Percentiles rank a stretch among this genome's conserved stretches.
phyloP scores from a whole-genome alignment of 2,329 filamentous ascomycete genomes.

The Stachybotrys chlorohalonatus region DNA sequence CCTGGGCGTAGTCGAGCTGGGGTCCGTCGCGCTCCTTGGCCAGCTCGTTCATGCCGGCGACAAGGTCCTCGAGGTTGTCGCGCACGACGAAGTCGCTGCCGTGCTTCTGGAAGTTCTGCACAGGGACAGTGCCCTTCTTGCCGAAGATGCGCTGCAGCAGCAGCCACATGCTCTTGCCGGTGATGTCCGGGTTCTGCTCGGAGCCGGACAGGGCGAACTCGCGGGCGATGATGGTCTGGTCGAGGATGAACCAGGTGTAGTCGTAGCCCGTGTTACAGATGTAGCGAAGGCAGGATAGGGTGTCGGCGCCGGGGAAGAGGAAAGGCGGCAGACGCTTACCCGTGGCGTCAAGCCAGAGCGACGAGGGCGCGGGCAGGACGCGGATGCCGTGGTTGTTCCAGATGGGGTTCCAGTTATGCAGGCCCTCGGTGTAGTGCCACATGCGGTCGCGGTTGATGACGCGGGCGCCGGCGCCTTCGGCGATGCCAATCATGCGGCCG shows the following conservation, averaged over 20 bases:
- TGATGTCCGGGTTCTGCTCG: constrained; percentile 55
- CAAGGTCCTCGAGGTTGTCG: constrained; percentile 45
- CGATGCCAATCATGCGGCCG: constrained; percentile 51
- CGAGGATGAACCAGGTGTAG: constrained; percentile 55
- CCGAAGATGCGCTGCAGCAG: constrained; percentile 41
- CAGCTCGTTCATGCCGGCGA: constrained; percentile 50
- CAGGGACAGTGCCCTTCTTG: constrained; percentile 41
- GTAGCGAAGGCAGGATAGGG: constrained; percentile 46
- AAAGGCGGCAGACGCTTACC: constrained; percentile 48
- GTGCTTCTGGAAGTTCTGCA: constrained; percentile 50
- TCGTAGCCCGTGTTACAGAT: constrained; percentile 53
- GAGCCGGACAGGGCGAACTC: constrained; percentile 55
- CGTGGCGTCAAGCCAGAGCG: constrained; percentile 53
- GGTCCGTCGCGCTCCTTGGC: constrained; percentile 36
- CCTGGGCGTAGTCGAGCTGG: constrained; percentile 30
- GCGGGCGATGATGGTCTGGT: constrained; percentile 48
- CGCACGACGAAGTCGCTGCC: constrained; percentile 51
- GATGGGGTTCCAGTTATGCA: constrained; percentile 53
- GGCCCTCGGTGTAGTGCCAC: constrained; percentile 59
- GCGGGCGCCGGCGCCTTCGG: constrained; percentile 41
- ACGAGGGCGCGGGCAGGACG: constrained; percentile 50
- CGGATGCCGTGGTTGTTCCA: constrained; percentile 54
- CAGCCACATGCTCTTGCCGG: constrained; percentile 45
- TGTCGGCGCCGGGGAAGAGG: constrained; percentile 49
- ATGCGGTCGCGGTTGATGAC: constrained; percentile 54